These are phyloP conservation scores for Aspergillus thermomutatus DNA, from an alignment of 2,329 filamentous ascomycete genomes.

Conservation along the genomic window DNA sequence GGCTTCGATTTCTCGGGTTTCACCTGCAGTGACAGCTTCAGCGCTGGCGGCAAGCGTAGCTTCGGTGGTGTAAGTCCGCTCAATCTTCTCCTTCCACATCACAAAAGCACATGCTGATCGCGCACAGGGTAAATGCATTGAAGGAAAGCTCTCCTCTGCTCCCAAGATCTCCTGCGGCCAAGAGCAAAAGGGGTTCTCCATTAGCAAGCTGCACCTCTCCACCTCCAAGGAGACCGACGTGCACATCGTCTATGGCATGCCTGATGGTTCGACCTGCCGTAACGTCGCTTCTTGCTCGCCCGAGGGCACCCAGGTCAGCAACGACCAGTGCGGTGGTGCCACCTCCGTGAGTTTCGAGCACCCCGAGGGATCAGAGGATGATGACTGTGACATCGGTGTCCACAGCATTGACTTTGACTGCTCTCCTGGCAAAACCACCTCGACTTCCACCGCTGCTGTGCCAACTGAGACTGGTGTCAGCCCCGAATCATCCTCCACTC, in stretches of 20 bases:
- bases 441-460: conserved; percentile 18
- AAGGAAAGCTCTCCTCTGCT: conserved; percentile 51
- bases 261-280: conserved; percentile 77
- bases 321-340: conserved; percentile 90
- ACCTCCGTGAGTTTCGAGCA: conserved; percentile 70
- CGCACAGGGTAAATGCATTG: conserved; percentile 58
- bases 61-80: conserved; percentile 43
- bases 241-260: conserved; percentile 84
- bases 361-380: conserved; percentile 53
- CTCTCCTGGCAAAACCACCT: conserved; percentile 19
- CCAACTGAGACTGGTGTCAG: conserved; percentile 23
- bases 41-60: conserved; percentile 20
- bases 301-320: conserved; percentile 67
- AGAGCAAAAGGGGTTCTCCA: conserved; percentile 63
- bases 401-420: conserved; percentile 28
- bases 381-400: conserved; percentile 65
- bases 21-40: conserved; percentile 60
- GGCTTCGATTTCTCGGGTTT: conserved; percentile 74
- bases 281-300: conserved; percentile 67
- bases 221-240: conserved; percentile 73
- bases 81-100: not conserved
- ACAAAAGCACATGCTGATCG: conserved; percentile 6
- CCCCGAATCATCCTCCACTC: conserved; percentile 11
- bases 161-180: conserved; percentile 60
- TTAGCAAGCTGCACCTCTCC: conserved; percentile 69